These are phyloP conservation scores for barrel medic (Medicago truncatula) DNA, from an alignment of 306 rosid species.

Conservation along the genomic window DNA sequence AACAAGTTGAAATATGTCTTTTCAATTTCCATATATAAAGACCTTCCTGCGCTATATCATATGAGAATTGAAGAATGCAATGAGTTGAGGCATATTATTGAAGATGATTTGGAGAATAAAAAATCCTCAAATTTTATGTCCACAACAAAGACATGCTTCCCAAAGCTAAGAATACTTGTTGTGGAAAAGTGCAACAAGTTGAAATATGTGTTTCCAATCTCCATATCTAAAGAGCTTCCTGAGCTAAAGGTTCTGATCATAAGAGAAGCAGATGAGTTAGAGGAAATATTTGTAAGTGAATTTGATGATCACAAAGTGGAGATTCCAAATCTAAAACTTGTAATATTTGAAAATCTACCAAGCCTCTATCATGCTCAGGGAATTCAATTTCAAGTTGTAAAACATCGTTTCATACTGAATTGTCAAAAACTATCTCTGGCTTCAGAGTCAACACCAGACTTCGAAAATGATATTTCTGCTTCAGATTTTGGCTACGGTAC, in stretches of 20 bases:
- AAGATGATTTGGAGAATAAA: background rate
- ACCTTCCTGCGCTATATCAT: background rate
- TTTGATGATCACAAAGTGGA: background rate
- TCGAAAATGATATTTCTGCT: fast-evolving
- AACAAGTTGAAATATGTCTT: conserved; percentile 3
- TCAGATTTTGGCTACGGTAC: fast-evolving
- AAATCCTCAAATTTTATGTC: background rate
- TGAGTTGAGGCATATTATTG: conserved; percentile 26
- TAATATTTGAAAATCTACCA: background rate
- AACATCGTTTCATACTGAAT: background rate
- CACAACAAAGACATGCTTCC: background rate
- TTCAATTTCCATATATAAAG: background rate
- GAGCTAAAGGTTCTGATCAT: background rate
- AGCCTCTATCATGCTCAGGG: background rate
- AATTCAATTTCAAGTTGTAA: background rate
- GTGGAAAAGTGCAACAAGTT: background rate
- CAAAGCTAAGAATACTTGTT: background rate
- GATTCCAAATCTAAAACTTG: background rate
- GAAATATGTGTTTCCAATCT: background rate
- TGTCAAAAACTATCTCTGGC: conserved; percentile 19
- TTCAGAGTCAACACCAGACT: background rate
- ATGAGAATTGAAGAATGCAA: background rate
- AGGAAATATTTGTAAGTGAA: background rate
- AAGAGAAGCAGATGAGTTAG: background rate
- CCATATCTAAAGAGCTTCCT: background rate